Evolutionary conservation across 148 eudicot species (phyloP), one percentile per base, ranked within the genome.

Genomic region (Vaccinium vitisidaea): DNA sequence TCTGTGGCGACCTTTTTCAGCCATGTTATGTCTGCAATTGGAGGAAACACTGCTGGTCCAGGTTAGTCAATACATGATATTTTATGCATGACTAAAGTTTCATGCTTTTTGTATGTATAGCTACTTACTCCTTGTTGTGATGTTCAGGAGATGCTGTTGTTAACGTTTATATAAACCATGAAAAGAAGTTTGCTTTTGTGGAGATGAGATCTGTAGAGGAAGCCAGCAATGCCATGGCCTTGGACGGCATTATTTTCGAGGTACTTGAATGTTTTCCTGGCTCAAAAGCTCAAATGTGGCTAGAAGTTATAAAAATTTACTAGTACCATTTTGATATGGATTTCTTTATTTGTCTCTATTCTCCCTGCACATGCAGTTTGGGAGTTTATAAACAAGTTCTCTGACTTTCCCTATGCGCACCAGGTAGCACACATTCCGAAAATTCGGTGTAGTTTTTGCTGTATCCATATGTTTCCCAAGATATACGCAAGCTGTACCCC

Each of bases 31-130:
- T 88, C 95, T 2, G 90, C 95, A 73, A 97, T 97, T 84, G 96
- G 96, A 59, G 98, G 99, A 67, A 97, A 97, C 86, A 90, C 98
- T 87, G 98, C 99, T 82, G 99, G 99, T 82, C 98, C 99, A 89
- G 99, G 99, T 96, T 85, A 46, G 91, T 82, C 43, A 74, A 80
- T 59, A 39, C 39, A 11, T 48, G 25, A 54, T 77, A 5, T 63
- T 69, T 54, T 16, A 75, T 75, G 55, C 13, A 75, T 48, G 27
- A 11, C 54, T 10, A 48, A n/a, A 46, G 12, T 8, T 52, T 5
- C 49, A 10, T 76, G 56, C 79, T 75, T 75, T 75, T 75, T 75
- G 1, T 6, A 36, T 36, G 21, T 76, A 18, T 7, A 30, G 5
- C 27, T 54, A 10, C 23, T 43, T 11, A 49, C 80, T 21, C 18